Base-by-base conservation (phyloP, 768 basidiomycete genomes). In the Mycena epipterygia region DNA sequence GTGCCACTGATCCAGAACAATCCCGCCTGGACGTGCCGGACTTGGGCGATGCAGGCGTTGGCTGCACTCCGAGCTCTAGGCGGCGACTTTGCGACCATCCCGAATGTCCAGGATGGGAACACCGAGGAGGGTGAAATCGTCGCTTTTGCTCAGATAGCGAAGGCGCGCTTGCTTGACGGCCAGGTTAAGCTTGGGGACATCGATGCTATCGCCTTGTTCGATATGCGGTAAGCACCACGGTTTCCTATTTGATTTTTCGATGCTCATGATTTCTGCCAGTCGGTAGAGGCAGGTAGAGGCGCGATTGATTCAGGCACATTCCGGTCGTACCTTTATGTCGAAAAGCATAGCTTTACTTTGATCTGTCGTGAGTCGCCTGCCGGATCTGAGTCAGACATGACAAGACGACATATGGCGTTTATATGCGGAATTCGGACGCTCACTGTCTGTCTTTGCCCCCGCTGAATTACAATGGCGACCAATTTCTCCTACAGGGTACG, bases 191-290 rank as follows among this genome's bases (percentile, higher is more conserved):
- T 57, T 0, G 67, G 67, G 3, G 67, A 68, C 35, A 68, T 68
- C 2, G 35, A 44, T 27, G 60, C 55, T 0, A 57, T 68, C 41
- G 37, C 53, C 3, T 17, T 57, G 11, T 21, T 63, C 1, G 67
- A 68, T 57, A 68, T 68, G 67, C 52, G 67, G 67, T 68, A 53
- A 0, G 67, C 5, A 44, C n/a, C n/a, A n/a, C n/a, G 21, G 1
- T 44, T n/a, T 3, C 39, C 16, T 41, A 41, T 41, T 9, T 16
- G 19, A 16, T 41, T 11, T n/a, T n/a, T n/a, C n/a, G n/a, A n/a
- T n/a, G n/a, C n/a, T n/a, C n/a, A n/a, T n/a, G n/a, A n/a, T n/a
- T n/a, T n/a, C n/a, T n/a, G n/a, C n/a, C n/a, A n/a, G n/a, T n/a
- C n/a, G n/a, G n/a, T n/a, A n/a, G n/a, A n/a, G n/a, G n/a, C n/a